Conservation (phyloP, 2,329 filamentous ascomycete genomes). For the Microcera coccophila region DNA sequence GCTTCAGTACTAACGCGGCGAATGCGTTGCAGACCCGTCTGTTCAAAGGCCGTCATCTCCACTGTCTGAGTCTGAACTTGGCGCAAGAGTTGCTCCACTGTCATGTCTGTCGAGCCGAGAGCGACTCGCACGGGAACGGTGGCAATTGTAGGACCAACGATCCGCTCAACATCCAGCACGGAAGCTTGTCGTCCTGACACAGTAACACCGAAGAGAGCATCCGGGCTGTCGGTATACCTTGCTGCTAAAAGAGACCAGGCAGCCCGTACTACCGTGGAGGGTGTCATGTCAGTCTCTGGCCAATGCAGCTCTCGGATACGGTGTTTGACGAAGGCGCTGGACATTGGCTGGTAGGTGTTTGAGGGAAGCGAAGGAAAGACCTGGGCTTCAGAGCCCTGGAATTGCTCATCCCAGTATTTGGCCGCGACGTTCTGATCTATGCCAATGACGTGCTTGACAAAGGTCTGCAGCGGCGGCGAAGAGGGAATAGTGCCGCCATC, state of each 20-base stretch:
- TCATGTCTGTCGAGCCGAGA: slow-evolving; percentile 17
- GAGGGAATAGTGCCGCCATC: not conserved
- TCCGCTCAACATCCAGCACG: slow-evolving; percentile 26
- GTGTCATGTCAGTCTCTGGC: slow-evolving; percentile 18
- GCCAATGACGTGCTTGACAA: slow-evolving; percentile 27
- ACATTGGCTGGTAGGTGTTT: slow-evolving; percentile 22
- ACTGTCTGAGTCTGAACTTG: slow-evolving; percentile 27
- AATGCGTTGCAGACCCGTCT: slow-evolving; percentile 35
- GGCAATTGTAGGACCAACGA: slow-evolving; percentile 29
- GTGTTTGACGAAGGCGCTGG: slow-evolving; percentile 16
- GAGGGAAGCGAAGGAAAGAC: slow-evolving; percentile 24
- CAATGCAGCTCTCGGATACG: slow-evolving; percentile 19
- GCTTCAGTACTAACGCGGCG: slow-evolving; percentile 42
- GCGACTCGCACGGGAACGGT: slow-evolving; percentile 24
- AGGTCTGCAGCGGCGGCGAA: slow-evolving; percentile 18
- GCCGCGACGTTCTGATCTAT: slow-evolving; percentile 15
- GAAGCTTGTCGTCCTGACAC: slow-evolving; percentile 28
- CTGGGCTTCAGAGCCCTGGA: slow-evolving; percentile 21
- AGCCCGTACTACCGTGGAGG: slow-evolving; percentile 24
- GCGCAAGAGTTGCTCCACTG: slow-evolving; percentile 22
- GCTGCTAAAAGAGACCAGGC: slow-evolving; percentile 29
- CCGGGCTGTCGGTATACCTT: slow-evolving; percentile 25
- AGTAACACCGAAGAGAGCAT: slow-evolving; percentile 29
- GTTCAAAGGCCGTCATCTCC: slow-evolving; percentile 26
- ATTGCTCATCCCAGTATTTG: slow-evolving; percentile 23